Evolutionary conservation across 2,329 filamentous ascomycete species (phyloP).

Genomic region (Orbilia blumenaviensis): DNA sequence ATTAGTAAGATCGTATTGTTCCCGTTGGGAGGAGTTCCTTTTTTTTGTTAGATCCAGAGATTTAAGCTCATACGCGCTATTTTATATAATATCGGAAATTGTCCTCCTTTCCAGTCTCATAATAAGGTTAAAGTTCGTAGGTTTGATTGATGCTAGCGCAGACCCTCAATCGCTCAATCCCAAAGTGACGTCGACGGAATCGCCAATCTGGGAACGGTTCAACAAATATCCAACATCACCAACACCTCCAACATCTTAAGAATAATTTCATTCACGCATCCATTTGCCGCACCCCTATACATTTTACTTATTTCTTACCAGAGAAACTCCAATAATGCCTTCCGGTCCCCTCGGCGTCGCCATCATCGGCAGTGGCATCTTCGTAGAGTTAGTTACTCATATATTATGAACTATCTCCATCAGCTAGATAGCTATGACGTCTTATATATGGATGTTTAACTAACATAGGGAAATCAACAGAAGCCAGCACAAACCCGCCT

Average conservation of each 20-base stretch:
- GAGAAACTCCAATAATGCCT: conserved; percentile 57
- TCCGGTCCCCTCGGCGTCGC: conserved; percentile 66
- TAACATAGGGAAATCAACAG: conserved; percentile 50
- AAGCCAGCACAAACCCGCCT: conserved; percentile 65
- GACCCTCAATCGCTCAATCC: too few relatives aligned
- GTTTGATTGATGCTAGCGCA: too few relatives aligned
- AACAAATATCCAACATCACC: conserved; percentile 36
- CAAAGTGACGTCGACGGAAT: conserved; percentile 26
- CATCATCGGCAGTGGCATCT: conserved; percentile 72
- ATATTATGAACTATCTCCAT: conserved; percentile 63
- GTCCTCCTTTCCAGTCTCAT: background rate
- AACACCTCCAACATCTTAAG: conserved; percentile 5
- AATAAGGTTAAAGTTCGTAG: too few relatives aligned
- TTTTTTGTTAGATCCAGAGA: background rate
- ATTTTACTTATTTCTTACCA: too few relatives aligned
- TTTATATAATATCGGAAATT: too few relatives aligned
- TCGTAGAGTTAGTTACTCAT: conserved; percentile 66
- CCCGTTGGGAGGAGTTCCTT: too few relatives aligned
- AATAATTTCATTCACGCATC: background rate
- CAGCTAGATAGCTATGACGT: too few relatives aligned
- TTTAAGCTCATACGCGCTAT: background rate
- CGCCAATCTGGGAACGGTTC: background rate
- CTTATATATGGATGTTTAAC: background rate
- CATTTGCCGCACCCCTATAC: too few relatives aligned
- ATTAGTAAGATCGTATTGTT: background rate